A percentile compares a stretch with the other conserved stretches of the same genome.
These are phyloP conservation scores for Colletotrichum euphorbiae DNA, from an alignment of 2,329 filamentous ascomycete species.

Conservation along the genomic window DNA sequence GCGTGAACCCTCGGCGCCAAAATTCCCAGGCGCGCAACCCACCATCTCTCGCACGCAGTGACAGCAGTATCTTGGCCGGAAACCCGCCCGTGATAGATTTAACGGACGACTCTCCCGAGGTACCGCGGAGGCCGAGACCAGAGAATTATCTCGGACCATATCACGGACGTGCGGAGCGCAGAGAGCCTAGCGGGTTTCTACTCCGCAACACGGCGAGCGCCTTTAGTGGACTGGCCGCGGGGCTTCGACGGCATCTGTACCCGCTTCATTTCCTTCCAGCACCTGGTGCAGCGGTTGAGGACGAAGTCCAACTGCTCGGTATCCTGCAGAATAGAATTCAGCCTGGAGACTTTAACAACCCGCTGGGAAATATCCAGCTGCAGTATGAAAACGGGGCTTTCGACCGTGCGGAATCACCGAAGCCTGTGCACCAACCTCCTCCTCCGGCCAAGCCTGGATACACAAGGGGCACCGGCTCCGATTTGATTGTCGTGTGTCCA, in stretches of 20 bases:
- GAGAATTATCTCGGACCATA: constrained; percentile 15
- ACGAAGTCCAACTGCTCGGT: constrained; percentile 33
- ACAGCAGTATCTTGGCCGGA: constrained; percentile 55
- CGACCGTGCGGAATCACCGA: constrained; percentile 50
- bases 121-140: constrained; percentile 28
- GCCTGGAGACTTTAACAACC: constrained; percentile 34
- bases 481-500: constrained; percentile 83
- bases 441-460: constrained; percentile 79
- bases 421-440: constrained; percentile 70
- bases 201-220: constrained; percentile 20
- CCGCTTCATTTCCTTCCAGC: constrained; percentile 28
- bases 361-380: constrained; percentile 38
- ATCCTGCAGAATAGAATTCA: constrained; percentile 34
- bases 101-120: constrained; percentile 58
- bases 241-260: constrained; percentile 24
- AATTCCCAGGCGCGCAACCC: constrained; percentile 54
- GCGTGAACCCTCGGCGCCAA: constrained; percentile 55
- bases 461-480: constrained; percentile 78
- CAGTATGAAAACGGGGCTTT: constrained; percentile 46
- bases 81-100: constrained; percentile 61
- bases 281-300: constrained; percentile 1
- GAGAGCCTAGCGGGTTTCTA: constrained; percentile 3
- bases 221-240: constrained; percentile 32
- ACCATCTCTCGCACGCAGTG: constrained; percentile 57
- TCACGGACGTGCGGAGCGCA: constrained; percentile 39